Conservation (phyloP, 768 basidiomycete species). For the Lentinula sp. region DNA sequence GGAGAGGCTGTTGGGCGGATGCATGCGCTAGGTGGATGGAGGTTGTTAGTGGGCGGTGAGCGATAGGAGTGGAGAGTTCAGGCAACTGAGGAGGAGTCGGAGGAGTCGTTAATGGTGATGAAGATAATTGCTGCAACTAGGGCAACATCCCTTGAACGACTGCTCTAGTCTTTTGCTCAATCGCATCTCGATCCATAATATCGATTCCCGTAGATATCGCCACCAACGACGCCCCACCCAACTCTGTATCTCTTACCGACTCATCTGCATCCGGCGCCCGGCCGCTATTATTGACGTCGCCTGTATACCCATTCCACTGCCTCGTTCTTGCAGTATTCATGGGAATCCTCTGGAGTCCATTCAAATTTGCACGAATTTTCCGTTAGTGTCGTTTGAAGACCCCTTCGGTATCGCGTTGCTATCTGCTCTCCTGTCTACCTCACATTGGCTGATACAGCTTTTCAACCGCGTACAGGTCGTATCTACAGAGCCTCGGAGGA, state of each 20-base stretch:
- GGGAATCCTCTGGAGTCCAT: constrained; percentile 77
- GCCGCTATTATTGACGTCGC: constrained; percentile 57
- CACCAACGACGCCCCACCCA: constrained; percentile 64
- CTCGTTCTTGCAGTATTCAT: constrained; percentile 46
- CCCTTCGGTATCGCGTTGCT: no score
- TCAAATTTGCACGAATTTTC: constrained; percentile 54
- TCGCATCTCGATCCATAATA: constrained; percentile 19
- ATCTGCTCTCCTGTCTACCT: no score
- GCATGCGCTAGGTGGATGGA: constrained; percentile 50
- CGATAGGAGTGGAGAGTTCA: background rate
- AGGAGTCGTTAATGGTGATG: background rate
- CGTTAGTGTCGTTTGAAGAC: no score
- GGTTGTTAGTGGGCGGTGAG: constrained; percentile 41
- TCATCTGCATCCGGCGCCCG: constrained; percentile 52
- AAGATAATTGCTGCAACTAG: constrained; percentile 1
- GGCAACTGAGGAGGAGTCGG: background rate
- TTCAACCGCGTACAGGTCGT: no score
- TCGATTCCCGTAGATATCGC: constrained; percentile 47
- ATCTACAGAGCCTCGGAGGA: no score
- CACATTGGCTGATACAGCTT: no score
- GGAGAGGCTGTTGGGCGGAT: constrained; percentile 33
- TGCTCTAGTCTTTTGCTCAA: constrained; percentile 29
- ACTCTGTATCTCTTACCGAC: constrained; percentile 62
- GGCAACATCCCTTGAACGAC: constrained; percentile 18
- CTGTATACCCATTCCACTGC: constrained; percentile 65